These are phyloP conservation scores for Lecanosticta acicola DNA, from an alignment of 2,329 filamentous ascomycete species.

Conservation along the genomic window DNA sequence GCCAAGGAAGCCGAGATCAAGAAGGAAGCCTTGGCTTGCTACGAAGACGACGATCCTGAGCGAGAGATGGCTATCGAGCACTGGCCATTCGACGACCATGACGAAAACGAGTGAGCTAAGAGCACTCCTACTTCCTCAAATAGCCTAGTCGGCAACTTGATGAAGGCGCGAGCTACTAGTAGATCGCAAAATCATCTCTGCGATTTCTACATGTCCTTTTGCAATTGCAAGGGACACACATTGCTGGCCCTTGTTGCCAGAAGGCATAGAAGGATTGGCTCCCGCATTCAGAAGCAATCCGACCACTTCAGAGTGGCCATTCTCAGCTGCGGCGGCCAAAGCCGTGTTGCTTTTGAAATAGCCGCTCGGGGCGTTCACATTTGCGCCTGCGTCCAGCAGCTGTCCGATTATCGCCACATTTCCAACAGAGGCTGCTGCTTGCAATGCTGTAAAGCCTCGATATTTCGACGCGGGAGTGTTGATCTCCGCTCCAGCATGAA, in stretches of 20 bases:
- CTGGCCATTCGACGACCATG: conserved; percentile 29
- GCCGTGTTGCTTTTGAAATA: conserved; percentile 18
- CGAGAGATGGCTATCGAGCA: conserved; percentile 12
- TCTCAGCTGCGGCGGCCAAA: conserved; percentile 16
- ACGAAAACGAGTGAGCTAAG: conserved; percentile 20
- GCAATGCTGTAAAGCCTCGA: conserved; percentile 18
- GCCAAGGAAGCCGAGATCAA: conserved; percentile 20
- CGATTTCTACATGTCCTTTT: not conserved
- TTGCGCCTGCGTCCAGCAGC: conserved; percentile 16
- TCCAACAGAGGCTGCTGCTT: conserved; percentile 17
- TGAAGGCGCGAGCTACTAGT: no score
- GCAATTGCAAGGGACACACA: not conserved
- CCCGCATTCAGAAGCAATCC: conserved; percentile 13
- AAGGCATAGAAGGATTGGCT: conserved; percentile 3
- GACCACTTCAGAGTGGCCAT: conserved; percentile 17
- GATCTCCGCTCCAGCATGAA: conserved; percentile 2
- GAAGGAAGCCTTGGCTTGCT: conserved; percentile 16
- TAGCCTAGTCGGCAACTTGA: no score
- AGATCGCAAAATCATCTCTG: no score
- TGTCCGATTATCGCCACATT: conserved; percentile 8
- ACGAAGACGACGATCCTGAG: conserved; percentile 19
- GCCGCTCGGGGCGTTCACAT: conserved; percentile 18
- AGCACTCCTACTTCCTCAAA: no score
- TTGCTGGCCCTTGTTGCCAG: not conserved
- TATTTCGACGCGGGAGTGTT: conserved; percentile 16